Percentiles rank a stretch among this genome's conserved stretches.
Conservation (phyloP, 768 basidiomycete genomes). For the Mycena latifolia region DNA sequence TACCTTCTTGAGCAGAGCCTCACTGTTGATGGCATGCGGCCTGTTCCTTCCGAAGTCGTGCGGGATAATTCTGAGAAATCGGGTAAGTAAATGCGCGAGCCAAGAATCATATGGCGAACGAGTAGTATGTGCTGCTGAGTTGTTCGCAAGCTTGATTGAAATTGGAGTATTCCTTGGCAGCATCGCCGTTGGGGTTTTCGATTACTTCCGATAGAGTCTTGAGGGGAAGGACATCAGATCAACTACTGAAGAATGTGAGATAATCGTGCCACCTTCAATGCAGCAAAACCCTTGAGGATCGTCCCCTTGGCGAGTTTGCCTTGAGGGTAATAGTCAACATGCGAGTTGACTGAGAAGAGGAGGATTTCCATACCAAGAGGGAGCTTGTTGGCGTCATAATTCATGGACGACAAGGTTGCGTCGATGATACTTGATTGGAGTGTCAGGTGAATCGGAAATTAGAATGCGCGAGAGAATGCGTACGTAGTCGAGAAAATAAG, state of each 20-base stretch:
- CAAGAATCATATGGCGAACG: constrained; percentile 49
- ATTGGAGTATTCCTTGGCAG: constrained; percentile 52
- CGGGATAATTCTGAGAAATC: constrained; percentile 62
- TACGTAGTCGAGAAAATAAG: constrained; percentile 67
- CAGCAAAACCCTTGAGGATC: constrained; percentile 69
- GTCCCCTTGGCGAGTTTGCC: constrained; percentile 73
- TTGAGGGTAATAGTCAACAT: constrained; percentile 32
- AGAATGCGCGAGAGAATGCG: background rate
- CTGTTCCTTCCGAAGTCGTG: constrained; percentile 68
- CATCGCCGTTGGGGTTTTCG: constrained; percentile 54
- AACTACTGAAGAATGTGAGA: background rate
- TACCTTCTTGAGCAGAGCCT: constrained; percentile 56
- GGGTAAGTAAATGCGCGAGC: background rate
- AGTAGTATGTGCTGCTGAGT: constrained; percentile 68
- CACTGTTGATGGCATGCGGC: constrained; percentile 58
- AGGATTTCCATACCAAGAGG: constrained; percentile 58
- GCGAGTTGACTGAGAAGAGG: background rate
- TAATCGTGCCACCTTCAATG: constrained; percentile 58
- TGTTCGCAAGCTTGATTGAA: constrained; percentile 55
- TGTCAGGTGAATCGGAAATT: constrained; percentile 1
- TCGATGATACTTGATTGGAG: constrained; percentile 55
- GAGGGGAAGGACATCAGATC: constrained; percentile 20
- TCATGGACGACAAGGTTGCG: constrained; percentile 69
- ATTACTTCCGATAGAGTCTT: constrained; percentile 67
- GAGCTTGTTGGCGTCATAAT: constrained; percentile 75